Evolutionary conservation across 164 flowering plant species (phyloP).

Genomic region (Stephania japonica): DNA sequence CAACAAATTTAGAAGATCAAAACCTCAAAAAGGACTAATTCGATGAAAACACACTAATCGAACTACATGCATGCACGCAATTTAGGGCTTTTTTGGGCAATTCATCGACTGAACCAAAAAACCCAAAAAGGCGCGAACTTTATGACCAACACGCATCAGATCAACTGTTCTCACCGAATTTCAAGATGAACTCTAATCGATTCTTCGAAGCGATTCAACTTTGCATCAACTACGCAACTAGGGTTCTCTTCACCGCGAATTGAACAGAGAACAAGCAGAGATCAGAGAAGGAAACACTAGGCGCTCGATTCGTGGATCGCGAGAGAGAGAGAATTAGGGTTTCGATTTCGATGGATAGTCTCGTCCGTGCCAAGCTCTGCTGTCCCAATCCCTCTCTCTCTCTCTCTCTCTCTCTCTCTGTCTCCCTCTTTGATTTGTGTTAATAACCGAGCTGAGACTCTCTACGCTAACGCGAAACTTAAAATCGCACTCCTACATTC

Average conservation of each 20-base stretch:
- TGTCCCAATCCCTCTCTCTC: not conserved
- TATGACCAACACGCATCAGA: too few species aligned
- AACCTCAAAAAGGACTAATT: not conserved
- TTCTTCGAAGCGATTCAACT: not conserved
- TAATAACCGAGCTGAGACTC: too few species aligned
- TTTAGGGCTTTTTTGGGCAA: not conserved
- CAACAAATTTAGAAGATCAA: not conserved
- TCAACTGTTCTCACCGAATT: not conserved
- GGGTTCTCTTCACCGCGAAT: not conserved
- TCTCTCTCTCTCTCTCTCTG: not conserved
- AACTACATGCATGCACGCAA: not conserved
- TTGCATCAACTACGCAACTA: not conserved
- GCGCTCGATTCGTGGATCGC: not conserved
- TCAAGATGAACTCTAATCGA: not conserved
- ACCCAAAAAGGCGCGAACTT: not conserved
- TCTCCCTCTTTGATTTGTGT: too few species aligned
- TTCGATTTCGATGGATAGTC: not conserved
- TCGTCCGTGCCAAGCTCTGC: not conserved
- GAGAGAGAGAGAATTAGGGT: constrained; percentile 1
- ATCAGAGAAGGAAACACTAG: not conserved
- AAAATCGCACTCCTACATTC: not conserved
- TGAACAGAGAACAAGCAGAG: not conserved
- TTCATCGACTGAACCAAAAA: not conserved
- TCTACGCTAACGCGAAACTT: not conserved
- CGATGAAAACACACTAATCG: not conserved